A percentile compares a stretch with the other conserved stretches of the same genome.
phyloP scores from a whole-genome alignment of 306 rosid species.

The Castanea sativa region DNA sequence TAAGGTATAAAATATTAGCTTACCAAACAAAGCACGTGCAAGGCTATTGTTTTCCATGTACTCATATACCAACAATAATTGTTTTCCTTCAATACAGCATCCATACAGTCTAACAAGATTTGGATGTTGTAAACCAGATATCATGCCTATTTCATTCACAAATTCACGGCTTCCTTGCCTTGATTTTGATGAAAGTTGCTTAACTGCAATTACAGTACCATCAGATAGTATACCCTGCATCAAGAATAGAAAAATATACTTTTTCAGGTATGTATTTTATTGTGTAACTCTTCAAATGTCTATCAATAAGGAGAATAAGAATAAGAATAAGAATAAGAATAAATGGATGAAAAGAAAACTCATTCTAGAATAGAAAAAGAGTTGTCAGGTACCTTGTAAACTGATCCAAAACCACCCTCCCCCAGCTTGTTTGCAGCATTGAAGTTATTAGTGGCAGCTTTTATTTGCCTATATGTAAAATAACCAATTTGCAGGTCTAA shows the following conservation, averaged over 20 bases:
- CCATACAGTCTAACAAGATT: slow-evolving; percentile 25
- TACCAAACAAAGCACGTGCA: slow-evolving; percentile 25
- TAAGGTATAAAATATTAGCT: not conserved
- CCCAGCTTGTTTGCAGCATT: slow-evolving; percentile 52
- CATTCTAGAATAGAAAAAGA: not conserved
- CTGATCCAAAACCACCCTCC: slow-evolving; percentile 86
- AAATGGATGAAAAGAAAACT: not conserved
- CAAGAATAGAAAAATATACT: slow-evolving; percentile 8
- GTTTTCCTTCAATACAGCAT: slow-evolving; percentile 24
- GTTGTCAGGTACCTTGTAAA: slow-evolving; percentile 50
- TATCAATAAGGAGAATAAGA: not conserved
- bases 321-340: not conserved
- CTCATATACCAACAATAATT: slow-evolving; percentile 9
- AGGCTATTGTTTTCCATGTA: slow-evolving; percentile 24
- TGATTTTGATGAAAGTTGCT: slow-evolving; percentile 27
- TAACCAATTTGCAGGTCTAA: slow-evolving; percentile 22
- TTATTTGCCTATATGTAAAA: slow-evolving; percentile 12
- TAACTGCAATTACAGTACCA: slow-evolving; percentile 19
- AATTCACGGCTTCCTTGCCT: slow-evolving; percentile 30
- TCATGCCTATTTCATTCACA: slow-evolving; percentile 26
- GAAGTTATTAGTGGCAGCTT: slow-evolving; percentile 58
- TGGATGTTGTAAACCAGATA: slow-evolving; percentile 26
- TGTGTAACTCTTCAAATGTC: not conserved
- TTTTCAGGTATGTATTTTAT: not conserved
- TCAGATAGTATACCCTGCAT: slow-evolving; percentile 18